A percentile compares a stretch with the other conserved stretches of the same genome.
These are phyloP conservation scores for Periglandula ipomoeae DNA, from an alignment of 2,329 filamentous ascomycete species.

Conservation along the genomic window DNA sequence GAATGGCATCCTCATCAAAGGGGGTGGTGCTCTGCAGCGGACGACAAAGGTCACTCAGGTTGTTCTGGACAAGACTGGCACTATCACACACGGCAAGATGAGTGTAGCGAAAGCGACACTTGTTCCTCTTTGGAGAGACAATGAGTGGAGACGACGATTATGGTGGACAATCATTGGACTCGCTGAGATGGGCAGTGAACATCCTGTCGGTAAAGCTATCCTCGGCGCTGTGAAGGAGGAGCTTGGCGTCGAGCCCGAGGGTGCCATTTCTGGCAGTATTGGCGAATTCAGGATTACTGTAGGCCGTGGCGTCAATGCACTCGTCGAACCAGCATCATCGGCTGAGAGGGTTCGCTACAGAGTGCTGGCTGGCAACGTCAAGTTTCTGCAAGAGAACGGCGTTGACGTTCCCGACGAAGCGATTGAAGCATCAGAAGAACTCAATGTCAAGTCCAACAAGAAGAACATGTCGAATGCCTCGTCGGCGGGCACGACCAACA, in stretches of 20 bases:
- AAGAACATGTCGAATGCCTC: constrained; percentile 20
- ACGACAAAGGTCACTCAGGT: constrained; percentile 85
- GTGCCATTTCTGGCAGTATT: constrained; percentile 70
- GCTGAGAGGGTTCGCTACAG: constrained; percentile 63
- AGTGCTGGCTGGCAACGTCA: constrained; percentile 75
- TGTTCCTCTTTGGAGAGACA: constrained; percentile 58
- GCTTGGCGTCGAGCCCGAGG: constrained; percentile 63
- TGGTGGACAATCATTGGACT: constrained; percentile 97
- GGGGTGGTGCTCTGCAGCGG: constrained; percentile 82
- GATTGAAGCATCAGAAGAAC: constrained; percentile 52
- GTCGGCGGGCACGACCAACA: constrained; percentile 65
- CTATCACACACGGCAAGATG: constrained; percentile 92
- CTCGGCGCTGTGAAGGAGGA: constrained; percentile 65
- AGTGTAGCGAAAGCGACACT: constrained; percentile 68
- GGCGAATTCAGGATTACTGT: constrained; percentile 78
- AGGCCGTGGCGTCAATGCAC: constrained; percentile 75
- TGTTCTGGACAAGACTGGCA: constrained; percentile 93
- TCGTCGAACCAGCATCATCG: constrained; percentile 65
- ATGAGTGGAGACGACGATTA: constrained; percentile 58
- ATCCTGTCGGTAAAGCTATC: constrained; percentile 89
- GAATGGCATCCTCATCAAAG: constrained; percentile 95
- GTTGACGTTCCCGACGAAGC: constrained; percentile 57
- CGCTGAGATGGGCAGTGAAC: constrained; percentile 92
- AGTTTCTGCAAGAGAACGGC: constrained; percentile 63
- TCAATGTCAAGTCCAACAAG: constrained; percentile 37